Evolutionary conservation across 228 moss, liverwort and hornwort species (phyloP).

Genomic region (Sphagnum fallax): DNA sequence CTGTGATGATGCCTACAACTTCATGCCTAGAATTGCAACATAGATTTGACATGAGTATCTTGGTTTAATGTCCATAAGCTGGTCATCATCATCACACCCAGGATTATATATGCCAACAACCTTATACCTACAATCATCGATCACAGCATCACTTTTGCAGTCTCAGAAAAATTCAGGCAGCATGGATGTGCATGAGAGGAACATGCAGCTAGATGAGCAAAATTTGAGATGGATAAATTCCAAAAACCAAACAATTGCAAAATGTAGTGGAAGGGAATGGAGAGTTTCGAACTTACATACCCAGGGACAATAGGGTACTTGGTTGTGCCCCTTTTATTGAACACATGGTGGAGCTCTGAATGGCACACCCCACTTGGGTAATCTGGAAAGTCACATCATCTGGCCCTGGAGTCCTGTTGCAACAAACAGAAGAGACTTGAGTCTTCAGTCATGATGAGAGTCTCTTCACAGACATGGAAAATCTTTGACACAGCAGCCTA

Average conservation of each 20-base stretch:
- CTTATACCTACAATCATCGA: not conserved
- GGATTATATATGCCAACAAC: not conserved
- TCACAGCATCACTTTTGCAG: not conserved
- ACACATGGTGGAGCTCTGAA: slow-evolving; percentile 48
- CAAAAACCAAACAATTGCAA: too few species aligned
- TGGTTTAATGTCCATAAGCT: not conserved
- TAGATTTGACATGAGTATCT: not conserved
- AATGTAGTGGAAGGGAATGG: not conserved
- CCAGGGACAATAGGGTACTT: slow-evolving; percentile 63
- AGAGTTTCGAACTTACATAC: slow-evolving; percentile 8
- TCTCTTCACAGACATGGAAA: not conserved
- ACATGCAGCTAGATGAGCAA: not conserved
- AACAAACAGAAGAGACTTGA: not conserved
- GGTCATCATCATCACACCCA: not conserved
- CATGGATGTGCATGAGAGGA: not conserved
- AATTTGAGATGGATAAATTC: not conserved
- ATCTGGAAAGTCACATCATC: slow-evolving; percentile 47
- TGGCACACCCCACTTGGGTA: slow-evolving; percentile 55
- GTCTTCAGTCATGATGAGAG: not conserved
- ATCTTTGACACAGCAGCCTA: not conserved
- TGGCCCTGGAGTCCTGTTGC: slow-evolving; percentile 38
- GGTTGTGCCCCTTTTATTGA: slow-evolving; percentile 20
- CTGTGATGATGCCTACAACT: slow-evolving; percentile 45
- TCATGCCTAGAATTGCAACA: slow-evolving; percentile 27
- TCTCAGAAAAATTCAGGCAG: not conserved